Conservation (phyloP, 1,139 yeast species). For the Protomyces lactucae-debilis region DNA sequence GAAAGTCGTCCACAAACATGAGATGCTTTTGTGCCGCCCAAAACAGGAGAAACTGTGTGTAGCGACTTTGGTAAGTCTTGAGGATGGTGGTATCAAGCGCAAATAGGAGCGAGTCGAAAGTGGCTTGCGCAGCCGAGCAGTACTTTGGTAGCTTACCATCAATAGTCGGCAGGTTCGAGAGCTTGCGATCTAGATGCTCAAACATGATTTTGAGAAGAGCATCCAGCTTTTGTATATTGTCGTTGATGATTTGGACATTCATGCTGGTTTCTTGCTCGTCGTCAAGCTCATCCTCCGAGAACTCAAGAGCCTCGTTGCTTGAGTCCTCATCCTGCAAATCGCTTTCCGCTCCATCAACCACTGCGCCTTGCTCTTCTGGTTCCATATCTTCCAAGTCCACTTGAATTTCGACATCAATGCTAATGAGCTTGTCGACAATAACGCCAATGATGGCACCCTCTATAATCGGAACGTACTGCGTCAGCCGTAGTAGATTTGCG, state of each 20-base stretch:
- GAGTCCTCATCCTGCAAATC: not conserved
- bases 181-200: slow-evolving; percentile 27
- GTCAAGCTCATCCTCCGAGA: slow-evolving; percentile 20
- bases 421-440: slow-evolving; percentile 29
- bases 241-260: slow-evolving; percentile 26
- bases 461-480: slow-evolving; percentile 27
- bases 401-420: slow-evolving; percentile 29
- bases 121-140: slow-evolving; percentile 8
- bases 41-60: slow-evolving; percentile 80
- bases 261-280: not conserved
- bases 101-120: slow-evolving; percentile 26
- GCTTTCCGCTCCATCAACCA: slow-evolving; percentile 10
- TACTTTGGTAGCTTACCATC: not conserved
- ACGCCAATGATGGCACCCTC: slow-evolving; percentile 28
- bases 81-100: slow-evolving; percentile 42
- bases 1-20: slow-evolving; percentile 76
- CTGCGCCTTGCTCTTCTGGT: slow-evolving; percentile 23
- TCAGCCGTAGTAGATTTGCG: slow-evolving; percentile 26
- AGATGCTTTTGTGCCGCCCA: slow-evolving; percentile 76
- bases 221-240: slow-evolving; percentile 28
- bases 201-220: slow-evolving; percentile 25
- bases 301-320: slow-evolving; percentile 5
- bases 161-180: slow-evolving; percentile 1
- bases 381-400: slow-evolving; percentile 27
- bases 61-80: slow-evolving; percentile 89